Percentiles rank a stretch among this genome's conserved stretches.
Conservation (phyloP, 345 rosid genomes). For the Euphorbia tirucalli region DNA sequence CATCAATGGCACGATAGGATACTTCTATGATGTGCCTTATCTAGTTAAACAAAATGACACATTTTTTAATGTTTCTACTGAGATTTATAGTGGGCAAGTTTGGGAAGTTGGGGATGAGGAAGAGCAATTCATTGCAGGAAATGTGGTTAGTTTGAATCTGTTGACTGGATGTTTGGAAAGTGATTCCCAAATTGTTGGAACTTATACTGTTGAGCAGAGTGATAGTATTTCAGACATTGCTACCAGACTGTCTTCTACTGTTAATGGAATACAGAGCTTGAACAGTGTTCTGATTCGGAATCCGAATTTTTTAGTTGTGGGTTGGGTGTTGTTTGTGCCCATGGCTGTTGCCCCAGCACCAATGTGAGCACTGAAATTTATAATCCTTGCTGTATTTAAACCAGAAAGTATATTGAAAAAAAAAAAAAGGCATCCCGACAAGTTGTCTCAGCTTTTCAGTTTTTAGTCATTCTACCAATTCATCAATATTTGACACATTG, state of each 20-base stretch:
- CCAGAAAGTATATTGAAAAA: too few relatives aligned
- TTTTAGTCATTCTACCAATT: too few relatives aligned
- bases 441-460: too few relatives aligned
- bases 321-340: constrained; percentile 55
- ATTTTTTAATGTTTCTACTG: constrained; percentile 34
- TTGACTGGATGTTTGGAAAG: constrained; percentile 49
- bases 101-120: constrained; percentile 35
- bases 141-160: constrained; percentile 33
- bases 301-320: constrained; percentile 23
- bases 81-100: constrained; percentile 45
- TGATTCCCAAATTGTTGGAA: constrained; percentile 36
- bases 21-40: constrained; percentile 48
- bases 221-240: constrained; percentile 43
- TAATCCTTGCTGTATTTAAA: too few relatives aligned
- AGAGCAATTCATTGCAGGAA: constrained; percentile 5
- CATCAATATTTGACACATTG: too few relatives aligned
- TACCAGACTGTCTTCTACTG: constrained; percentile 27
- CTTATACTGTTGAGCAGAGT: constrained; percentile 51
- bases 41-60: constrained; percentile 26
- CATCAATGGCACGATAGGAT: constrained; percentile 29
- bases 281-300: constrained; percentile 27
- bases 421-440: too few relatives aligned
- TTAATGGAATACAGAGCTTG: constrained; percentile 29
- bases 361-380: constrained; percentile 20
- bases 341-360: constrained; percentile 22